Conservation (phyloP, 768 basidiomycete genomes). For the Arthromyces matolae region DNA sequence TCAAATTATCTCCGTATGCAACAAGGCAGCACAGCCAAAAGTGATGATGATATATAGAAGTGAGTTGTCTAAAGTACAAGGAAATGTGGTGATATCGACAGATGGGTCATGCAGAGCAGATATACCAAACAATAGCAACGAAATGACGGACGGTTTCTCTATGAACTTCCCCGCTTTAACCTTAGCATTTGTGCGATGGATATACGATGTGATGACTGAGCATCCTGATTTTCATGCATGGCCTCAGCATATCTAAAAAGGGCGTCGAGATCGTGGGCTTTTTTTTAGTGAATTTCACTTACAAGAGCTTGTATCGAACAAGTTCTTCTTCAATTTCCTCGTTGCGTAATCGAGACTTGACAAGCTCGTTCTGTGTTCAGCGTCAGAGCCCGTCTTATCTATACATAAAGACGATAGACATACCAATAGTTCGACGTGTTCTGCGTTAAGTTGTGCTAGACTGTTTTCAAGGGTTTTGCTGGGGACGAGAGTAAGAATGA, state of each 20-base stretch:
- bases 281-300: constrained; percentile 25
- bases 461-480: constrained; percentile 80
- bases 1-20: constrained; percentile 4
- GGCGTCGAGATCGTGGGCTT: constrained; percentile 5
- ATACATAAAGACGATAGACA: constrained; percentile 15
- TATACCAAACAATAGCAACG: neutral
- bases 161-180: constrained; percentile 36
- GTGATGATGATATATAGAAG: constrained; percentile 3
- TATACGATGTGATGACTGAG: constrained; percentile 61
- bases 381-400: neutral
- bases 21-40: neutral
- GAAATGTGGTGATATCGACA: neutral
- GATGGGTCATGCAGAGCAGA: constrained; percentile 2
- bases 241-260: constrained; percentile 58
- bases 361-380: constrained; percentile 74
- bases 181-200: constrained; percentile 47
- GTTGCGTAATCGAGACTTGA: constrained; percentile 80
- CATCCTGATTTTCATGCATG: constrained; percentile 74
- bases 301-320: constrained; percentile 92
- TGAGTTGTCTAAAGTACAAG: constrained; percentile 6
- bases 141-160: no score
- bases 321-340: constrained; percentile 94
- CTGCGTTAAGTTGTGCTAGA: constrained; percentile 74
- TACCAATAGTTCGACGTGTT: constrained; percentile 78
- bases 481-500: constrained; percentile 4